A percentile compares a stretch with the other conserved stretches of the same genome.
Evolutionary conservation across 257 asterid species (phyloP).

Genomic region (Cynanchum wilfordii): DNA sequence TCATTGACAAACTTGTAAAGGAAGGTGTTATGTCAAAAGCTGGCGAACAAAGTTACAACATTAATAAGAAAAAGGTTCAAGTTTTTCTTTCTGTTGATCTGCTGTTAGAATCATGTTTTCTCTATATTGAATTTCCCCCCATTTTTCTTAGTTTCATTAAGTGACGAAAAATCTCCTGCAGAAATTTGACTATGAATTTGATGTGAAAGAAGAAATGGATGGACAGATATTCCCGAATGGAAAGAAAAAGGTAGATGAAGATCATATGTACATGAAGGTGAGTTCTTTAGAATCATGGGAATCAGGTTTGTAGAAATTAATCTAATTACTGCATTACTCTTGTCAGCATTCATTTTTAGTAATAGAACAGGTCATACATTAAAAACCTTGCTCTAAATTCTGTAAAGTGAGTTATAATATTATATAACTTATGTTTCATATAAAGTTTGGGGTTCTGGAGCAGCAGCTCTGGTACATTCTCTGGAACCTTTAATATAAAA

Average conservation of each 20-base stretch:
- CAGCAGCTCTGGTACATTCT: not conserved
- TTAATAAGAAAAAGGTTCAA: conserved; percentile 55
- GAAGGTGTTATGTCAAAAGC: conserved; percentile 51
- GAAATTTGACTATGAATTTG: conserved; percentile 64
- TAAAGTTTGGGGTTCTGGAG: not conserved
- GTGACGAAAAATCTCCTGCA: conserved; percentile 20
- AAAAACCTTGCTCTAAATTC: not conserved
- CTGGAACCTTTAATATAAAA: not conserved
- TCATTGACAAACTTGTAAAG: conserved; percentile 64
- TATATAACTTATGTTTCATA: not conserved
- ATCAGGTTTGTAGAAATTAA: not conserved
- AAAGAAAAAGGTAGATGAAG: conserved; percentile 24
- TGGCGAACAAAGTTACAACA: conserved; percentile 48
- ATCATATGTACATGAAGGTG: conserved; percentile 83
- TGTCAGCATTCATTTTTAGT: not conserved
- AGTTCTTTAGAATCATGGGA: not conserved
- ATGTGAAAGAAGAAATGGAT: conserved; percentile 73
- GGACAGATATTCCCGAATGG: conserved; percentile 24
- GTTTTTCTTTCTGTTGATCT: conserved; percentile 5
- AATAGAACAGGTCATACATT: no score
- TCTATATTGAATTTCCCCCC: not conserved
- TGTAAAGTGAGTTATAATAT: no score
- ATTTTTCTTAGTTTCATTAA: conserved; percentile 15
- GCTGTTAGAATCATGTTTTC: not conserved
- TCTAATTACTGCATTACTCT: not conserved